Evolutionary conservation across 2,329 filamentous ascomycete genomes (phyloP).

Genomic region (Talaromyces atroroseus): DNA sequence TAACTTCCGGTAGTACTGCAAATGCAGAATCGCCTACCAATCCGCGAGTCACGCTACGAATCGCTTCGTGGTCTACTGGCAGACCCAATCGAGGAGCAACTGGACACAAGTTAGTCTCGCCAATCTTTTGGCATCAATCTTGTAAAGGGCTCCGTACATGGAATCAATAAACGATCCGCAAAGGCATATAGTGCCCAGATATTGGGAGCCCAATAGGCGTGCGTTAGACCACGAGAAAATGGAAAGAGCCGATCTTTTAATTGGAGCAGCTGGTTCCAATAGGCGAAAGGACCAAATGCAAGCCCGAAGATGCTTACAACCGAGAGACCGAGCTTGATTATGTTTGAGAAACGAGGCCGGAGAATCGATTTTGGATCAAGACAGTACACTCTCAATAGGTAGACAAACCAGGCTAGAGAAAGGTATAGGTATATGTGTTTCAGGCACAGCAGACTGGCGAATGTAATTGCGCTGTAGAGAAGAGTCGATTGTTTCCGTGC

Average conservation of each 20-base stretch:
- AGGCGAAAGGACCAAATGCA: conserved; percentile 86
- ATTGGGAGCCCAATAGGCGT: conserved; percentile 98
- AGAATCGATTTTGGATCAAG: conserved; percentile 72
- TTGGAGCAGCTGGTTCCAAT: conserved; percentile 77
- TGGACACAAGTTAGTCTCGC: conserved; percentile 29
- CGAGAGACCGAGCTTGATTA: conserved; percentile 71
- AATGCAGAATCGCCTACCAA: conserved; percentile 92
- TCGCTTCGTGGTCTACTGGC: conserved; percentile 63
- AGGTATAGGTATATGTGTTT: conserved; percentile 99
- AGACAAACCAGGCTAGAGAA: conserved; percentile 92
- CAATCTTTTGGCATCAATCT: background rate
- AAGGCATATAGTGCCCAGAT: conserved; percentile 97
- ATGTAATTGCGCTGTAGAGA: conserved; percentile 72
- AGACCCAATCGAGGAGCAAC: conserved; percentile 79
- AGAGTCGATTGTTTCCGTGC: conserved; percentile 70
- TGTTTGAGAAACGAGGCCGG: conserved; percentile 69
- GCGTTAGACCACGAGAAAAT: conserved; percentile 87
- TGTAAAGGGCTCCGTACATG: conserved; percentile 51
- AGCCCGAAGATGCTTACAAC: conserved; percentile 65
- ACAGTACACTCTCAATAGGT: conserved; percentile 82
- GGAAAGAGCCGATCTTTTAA: conserved; percentile 81
- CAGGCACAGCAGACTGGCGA: conserved; percentile 80
- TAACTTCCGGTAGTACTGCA: conserved; percentile 83
- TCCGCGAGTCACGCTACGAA: conserved; percentile 86
- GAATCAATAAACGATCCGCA: conserved; percentile 74